Conservation (phyloP, 2,329 filamentous ascomycete species). For the Xylariaceae sp. region DNA sequence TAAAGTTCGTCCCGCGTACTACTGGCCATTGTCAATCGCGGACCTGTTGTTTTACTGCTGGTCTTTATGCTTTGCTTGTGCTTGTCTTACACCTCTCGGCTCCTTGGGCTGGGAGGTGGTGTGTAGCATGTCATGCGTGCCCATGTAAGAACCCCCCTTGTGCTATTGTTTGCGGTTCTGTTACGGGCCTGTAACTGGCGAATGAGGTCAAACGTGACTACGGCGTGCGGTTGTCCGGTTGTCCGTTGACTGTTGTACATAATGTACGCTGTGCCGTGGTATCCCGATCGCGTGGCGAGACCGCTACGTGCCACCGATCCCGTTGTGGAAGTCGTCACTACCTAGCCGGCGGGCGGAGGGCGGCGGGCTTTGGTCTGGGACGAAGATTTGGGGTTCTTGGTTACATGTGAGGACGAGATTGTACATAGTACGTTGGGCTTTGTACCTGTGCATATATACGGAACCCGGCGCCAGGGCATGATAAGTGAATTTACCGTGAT, state of each 20-base stretch:
- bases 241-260: no score
- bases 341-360: no score
- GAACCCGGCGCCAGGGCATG: not conserved
- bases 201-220: not conserved
- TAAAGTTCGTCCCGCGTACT: no score
- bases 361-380: no score
- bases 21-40: not conserved
- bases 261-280: not conserved
- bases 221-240: not conserved
- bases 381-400: not conserved
- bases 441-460: not conserved
- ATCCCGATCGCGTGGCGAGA: not conserved
- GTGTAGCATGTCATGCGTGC: not conserved
- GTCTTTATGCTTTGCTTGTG: not conserved
- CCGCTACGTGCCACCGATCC: not conserved
- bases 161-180: no score
- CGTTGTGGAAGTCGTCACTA: no score
- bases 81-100: not conserved
- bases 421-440: not conserved
- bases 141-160: not conserved
- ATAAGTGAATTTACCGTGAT: not conserved
- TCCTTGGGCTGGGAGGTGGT: not conserved
- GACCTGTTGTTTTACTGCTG: conserved; percentile 2
- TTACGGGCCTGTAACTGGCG: not conserved
- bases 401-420: conserved; percentile 1